Evolutionary conservation across 345 rosid genomes (phyloP), one percentile per base, ranked within the genome.

Genomic region (Hypericum androsaemum): DNA sequence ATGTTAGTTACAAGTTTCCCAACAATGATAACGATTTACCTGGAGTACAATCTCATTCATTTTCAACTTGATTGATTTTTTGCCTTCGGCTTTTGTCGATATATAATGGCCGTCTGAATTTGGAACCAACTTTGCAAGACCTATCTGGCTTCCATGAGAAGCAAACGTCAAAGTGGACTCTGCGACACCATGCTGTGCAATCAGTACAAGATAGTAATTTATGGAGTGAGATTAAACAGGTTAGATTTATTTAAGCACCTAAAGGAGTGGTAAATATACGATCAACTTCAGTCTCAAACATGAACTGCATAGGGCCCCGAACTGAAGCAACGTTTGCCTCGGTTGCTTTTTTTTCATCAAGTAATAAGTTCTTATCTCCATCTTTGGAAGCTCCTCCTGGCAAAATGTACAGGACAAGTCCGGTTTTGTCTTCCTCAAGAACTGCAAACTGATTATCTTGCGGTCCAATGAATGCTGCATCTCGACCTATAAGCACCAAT

Each of bases 141-240:
- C 80, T 70, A 92, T 80, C 62, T 80, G 95, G 63, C 58, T 73
- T 40, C 95, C 98, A 66, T 83, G 77, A 66, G 82, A 78, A 68
- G 86, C 88, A 77, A 75, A 88, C 84, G 85, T 64, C 88, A 92
- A 74, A 72, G 90, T 80, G 56, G 96, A 92, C 68, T 92, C 97
- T 92, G 77, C 70, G 75, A 59, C 52, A 43, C 61, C 35, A 62
- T 45, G 63, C 56, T 54, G 62, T 63, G 9, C 13, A 10, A 63
- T 80, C 62, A 79, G 69, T 57, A 50, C 55, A 44, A 61, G 50
- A 39, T 14, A 50, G 39, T 46, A 60, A 46, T 37, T 46, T 56
- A 51, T 35, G 45, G 44, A 41, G 47, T 37, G 28, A 68, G 13
- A 48, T 15, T 54, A 59, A 43, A 50, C 49, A 72, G 15, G 28